Conservation (phyloP, 73 alveolate genomes). For the Stentor roeselii region DNA sequence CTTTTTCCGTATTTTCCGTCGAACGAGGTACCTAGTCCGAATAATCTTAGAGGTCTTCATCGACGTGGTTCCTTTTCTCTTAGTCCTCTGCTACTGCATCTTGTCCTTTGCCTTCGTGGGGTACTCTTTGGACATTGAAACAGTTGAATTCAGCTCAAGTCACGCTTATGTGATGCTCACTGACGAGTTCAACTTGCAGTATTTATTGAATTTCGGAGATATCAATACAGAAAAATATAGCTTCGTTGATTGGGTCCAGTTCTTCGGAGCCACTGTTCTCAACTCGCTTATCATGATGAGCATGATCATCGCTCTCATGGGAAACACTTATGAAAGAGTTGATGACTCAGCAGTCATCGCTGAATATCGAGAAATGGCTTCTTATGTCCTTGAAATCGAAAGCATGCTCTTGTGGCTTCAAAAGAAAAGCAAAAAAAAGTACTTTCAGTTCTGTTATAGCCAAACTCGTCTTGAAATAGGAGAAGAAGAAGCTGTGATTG, state of each 20-base stretch:
- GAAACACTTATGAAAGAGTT: conserved; percentile 7
- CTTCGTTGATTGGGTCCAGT: conserved; percentile 1
- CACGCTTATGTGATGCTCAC: not conserved
- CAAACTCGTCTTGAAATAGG: not conserved
- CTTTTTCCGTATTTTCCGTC: conserved; percentile 9
- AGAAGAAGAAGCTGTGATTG: conserved; percentile 11
- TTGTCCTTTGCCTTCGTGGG: not conserved
- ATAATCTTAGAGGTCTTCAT: conserved; percentile 2
- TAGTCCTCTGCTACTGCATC: not conserved
- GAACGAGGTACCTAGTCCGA: conserved; percentile 18
- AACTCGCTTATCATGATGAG: conserved; percentile 9
- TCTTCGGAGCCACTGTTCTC: not conserved
- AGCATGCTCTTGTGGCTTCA: not conserved
- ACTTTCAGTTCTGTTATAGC: not conserved
- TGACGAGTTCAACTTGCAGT: not conserved
- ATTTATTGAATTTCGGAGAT: not conserved
- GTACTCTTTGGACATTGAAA: not conserved
- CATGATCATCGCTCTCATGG: conserved; percentile 9
- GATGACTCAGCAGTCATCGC: not conserved
- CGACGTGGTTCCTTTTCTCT: conserved; percentile 22
- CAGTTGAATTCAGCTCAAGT: not conserved
- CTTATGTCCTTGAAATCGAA: not conserved
- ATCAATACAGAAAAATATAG: not conserved
- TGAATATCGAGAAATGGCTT: conserved; percentile 3
- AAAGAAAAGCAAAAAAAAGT: not conserved